These are phyloP conservation scores for Hypoxylon lienhwacheense DNA, from an alignment of 495 filamentous ascomycete species.

Conservation along the genomic window DNA sequence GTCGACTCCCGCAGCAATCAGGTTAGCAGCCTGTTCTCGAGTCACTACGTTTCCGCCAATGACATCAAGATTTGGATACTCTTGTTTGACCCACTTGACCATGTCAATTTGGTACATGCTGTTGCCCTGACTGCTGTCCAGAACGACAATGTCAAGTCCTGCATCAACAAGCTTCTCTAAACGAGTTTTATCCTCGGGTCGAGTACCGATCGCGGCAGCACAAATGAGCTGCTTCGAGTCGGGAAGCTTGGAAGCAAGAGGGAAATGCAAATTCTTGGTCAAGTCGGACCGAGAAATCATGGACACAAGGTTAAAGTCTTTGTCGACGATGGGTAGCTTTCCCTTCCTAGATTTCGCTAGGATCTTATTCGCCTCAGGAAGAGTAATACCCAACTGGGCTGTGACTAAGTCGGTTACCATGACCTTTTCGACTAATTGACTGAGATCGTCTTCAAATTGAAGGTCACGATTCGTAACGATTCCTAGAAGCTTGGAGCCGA, in stretches of 20 bases:
- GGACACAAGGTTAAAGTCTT: conserved; percentile 81
- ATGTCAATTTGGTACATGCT: conserved; percentile 96
- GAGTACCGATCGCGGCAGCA: conserved; percentile 92
- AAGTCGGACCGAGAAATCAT: conserved; percentile 96
- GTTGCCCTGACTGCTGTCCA: conserved; percentile 97
- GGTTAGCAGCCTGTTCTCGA: conserved; percentile 83
- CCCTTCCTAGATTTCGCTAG: conserved; percentile 97
- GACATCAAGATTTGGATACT: conserved; percentile 83
- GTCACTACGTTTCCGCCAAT: conserved; percentile 99
- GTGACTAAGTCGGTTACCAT: conserved; percentile 97
- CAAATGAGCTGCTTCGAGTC: conserved; percentile 97
- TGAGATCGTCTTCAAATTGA: conserved; percentile 80
- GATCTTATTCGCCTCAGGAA: conserved; percentile 88
- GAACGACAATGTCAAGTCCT: conserved; percentile 90
- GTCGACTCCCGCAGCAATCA: conserved; percentile 94
- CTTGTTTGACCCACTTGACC: conserved; percentile 91
- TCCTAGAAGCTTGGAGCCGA: conserved; percentile 91
- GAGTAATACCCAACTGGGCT: conserved; percentile 78
- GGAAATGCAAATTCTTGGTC: conserved; percentile 98
- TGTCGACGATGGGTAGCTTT: conserved; percentile 95
- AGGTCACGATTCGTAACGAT: conserved; percentile 98
- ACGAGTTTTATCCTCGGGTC: conserved; percentile 84
- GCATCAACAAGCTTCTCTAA: conserved; percentile 90
- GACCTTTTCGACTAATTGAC: conserved; percentile 78
- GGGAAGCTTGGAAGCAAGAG: conserved; percentile 92